Evolutionary conservation across 768 basidiomycete genomes (phyloP).

Genomic region (Suillus sp.): DNA sequence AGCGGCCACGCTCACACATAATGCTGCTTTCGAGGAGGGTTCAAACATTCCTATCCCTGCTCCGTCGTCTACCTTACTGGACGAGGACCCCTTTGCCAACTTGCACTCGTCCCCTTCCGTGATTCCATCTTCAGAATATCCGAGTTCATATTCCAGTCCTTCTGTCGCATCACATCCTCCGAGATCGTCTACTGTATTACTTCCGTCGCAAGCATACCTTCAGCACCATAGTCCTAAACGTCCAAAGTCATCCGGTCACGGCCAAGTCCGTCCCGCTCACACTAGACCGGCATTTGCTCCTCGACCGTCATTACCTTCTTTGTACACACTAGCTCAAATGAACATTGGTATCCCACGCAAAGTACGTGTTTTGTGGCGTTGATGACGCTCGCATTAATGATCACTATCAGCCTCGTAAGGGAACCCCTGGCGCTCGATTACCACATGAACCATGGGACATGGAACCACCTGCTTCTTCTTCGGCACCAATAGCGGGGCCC

Average conservation of each 20-base stretch:
- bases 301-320: constrained; percentile 46
- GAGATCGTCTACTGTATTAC: constrained; percentile 17
- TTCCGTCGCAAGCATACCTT: constrained; percentile 16
- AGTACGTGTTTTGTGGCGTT: constrained; percentile 27
- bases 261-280: constrained; percentile 41
- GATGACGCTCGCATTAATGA: constrained; percentile 12
- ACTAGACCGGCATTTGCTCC: constrained; percentile 43
- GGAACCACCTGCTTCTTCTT: constrained; percentile 13
- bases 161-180: constrained; percentile 15
- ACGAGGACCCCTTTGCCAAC: constrained; percentile 77
- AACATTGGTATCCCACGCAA: constrained; percentile 39
- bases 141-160: constrained; percentile 11
- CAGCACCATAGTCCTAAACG: constrained; percentile 21
- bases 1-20: constrained; percentile 8
- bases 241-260: constrained; percentile 37
- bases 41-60: constrained; percentile 12
- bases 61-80: constrained; percentile 43
- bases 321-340: constrained; percentile 40
- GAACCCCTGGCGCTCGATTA: constrained; percentile 43
- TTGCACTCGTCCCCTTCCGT: constrained; percentile 36
- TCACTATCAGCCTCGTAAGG: constrained; percentile 38
- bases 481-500: constrained; percentile 14
- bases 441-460: constrained; percentile 46
- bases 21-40: constrained; percentile 2
- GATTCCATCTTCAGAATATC: constrained; percentile 5